Base-by-base conservation (phyloP, 225 moss, liverwort and hornwort species). In the Bryum argenteum region DNA sequence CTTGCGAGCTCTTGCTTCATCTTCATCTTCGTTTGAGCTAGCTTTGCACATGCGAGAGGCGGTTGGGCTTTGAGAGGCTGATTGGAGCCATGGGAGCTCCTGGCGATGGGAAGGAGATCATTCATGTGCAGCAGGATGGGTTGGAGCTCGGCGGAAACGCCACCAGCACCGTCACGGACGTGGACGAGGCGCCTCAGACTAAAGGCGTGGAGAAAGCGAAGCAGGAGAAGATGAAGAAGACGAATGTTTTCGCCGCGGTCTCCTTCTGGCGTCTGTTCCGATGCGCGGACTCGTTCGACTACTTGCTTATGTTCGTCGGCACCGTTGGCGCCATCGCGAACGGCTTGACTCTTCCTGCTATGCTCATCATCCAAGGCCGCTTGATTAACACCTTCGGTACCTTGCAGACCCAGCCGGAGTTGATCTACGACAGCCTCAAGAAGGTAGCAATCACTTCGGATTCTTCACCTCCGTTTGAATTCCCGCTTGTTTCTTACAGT, bases 241-340 rank as follows among this genome's bases (percentile, higher is more conserved):
- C 22, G 13, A 2, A 0, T 37, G 0, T 5, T 33, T 10, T 8
- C 16, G 16, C 12, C 3, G 18, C 10, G 10, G 11, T 58, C 63
- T 63, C 72, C 44, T 88, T 51, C 69, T 78, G 85, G 83, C 72
- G 66, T 0, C 74, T 93, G 1, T 87, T 89, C 10, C 75, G 75
- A 53, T 84, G 72, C 20, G 93, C 93, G 24, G 93, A 93, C 69
- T 22, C 54, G n/a, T 8, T 75, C 7, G 93, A 93, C 51, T 70
- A 74, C 39, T 15, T 86, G 15, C 74, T 85, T 65, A 93, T 93
- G 80, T 19, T 83, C 1, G 1, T 85, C 11, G 93, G 93, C 13
- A 79, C 89, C 0, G 0, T 93, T 0, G 83, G 83, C 10, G 89
- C 89, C 0, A 67, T 88, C 6, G 80, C 0, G 10, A 89, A 91